A percentile compares a stretch with the other conserved stretches of the same genome.
Evolutionary conservation across 1,284 basidiomycete genomes (phyloP).

Genomic region (Cutaneotrichosporon daszewskae): DNA sequence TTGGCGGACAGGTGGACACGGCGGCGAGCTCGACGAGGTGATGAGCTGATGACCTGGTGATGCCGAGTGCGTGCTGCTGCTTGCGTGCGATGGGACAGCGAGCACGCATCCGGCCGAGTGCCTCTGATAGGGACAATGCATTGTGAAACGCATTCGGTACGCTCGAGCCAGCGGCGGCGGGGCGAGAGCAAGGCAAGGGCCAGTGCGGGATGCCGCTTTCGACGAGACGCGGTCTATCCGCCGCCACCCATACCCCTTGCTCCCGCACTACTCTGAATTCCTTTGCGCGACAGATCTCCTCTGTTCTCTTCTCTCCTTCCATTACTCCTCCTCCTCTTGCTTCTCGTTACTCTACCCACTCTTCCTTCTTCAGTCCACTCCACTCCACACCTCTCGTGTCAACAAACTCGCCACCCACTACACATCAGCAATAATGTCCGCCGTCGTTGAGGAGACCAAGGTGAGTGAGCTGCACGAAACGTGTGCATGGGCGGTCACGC

Average conservation of each 20-base stretch:
- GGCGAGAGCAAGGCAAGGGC: no score
- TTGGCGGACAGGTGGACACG: no score
- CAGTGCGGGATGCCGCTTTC: no score
- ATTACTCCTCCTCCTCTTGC: not conserved
- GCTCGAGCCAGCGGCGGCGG: no score
- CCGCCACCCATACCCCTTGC: not conserved
- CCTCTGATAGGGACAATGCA: no score
- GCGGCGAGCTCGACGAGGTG: no score
- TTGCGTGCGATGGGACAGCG: no score
- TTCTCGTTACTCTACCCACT: not conserved
- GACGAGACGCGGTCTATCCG: no score
- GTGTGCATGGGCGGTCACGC: not conserved
- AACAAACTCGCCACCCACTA: not conserved
- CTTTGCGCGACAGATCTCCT: not conserved
- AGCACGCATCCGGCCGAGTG: no score
- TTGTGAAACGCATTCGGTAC: no score
- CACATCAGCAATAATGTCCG: constrained; percentile 15
- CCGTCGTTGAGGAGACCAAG: constrained; percentile 20
- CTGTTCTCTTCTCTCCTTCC: not conserved
- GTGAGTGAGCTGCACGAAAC: constrained; percentile 9
- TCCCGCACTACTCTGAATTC: not conserved
- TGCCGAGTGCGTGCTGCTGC: no score
- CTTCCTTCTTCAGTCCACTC: not conserved
- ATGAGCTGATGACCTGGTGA: no score
- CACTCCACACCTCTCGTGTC: not conserved